Percentiles rank a stretch among this genome's conserved stretches.
phyloP scores from a whole-genome alignment of 202 grass and related monocot genomes.

The Hordeum pubiflorum region DNA sequence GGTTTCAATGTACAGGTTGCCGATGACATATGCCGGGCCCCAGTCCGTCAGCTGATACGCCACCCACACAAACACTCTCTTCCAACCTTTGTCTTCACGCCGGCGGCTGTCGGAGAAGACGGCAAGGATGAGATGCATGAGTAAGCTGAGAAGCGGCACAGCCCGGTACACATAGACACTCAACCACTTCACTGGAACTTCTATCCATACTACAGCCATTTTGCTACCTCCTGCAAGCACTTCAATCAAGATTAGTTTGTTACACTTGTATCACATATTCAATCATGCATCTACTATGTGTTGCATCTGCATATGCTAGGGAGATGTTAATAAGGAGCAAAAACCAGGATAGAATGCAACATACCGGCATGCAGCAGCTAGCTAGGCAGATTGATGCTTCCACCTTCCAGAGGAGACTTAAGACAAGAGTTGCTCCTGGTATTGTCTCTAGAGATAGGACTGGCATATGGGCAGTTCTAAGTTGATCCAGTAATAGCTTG shows the following conservation, averaged over 20 bases:
- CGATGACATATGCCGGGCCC: background rate
- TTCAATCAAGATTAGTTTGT: background rate
- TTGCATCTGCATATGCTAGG: background rate
- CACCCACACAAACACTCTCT: background rate
- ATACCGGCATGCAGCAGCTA: background rate
- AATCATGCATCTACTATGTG: background rate
- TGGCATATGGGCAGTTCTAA: background rate
- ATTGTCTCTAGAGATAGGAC: background rate
- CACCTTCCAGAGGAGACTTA: background rate
- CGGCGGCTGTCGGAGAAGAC: background rate
- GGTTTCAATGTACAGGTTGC: background rate
- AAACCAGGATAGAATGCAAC: background rate
- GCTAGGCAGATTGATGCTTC: background rate
- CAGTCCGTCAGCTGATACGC: background rate
- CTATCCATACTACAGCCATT: background rate
- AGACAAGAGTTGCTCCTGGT: background rate
- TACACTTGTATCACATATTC: background rate
- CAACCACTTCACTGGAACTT: background rate
- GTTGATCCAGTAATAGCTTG: background rate
- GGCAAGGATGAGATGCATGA: constrained; percentile 22
- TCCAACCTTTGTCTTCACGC: background rate
- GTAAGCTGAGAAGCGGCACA: constrained; percentile 6
- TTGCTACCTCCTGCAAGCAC: background rate
- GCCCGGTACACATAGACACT: constrained; percentile 9
- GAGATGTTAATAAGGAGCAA: background rate